Evolutionary conservation across 2,329 filamentous ascomycete genomes (phyloP).

Genomic region (Fusarium nurragi): DNA sequence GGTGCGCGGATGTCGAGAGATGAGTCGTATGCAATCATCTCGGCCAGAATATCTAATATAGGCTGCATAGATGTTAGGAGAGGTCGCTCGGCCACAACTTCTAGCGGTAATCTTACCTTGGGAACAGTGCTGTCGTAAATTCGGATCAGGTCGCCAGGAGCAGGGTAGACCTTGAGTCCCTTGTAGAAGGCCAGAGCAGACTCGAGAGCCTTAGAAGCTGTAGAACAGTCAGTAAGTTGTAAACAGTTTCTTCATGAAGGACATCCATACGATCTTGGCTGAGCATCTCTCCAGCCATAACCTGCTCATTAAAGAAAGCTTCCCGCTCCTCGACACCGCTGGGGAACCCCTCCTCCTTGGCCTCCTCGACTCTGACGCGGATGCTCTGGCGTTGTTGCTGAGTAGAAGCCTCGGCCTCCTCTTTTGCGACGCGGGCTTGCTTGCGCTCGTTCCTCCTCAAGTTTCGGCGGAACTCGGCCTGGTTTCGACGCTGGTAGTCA

Average conservation of each 20-base stretch:
- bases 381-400: conserved; percentile 77
- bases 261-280: conserved; percentile 77
- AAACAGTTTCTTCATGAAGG: background rate
- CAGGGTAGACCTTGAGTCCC: conserved; percentile 97
- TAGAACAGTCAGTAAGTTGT: conserved; percentile 28
- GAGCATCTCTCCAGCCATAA: conserved; percentile 86
- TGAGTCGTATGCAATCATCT: conserved; percentile 96
- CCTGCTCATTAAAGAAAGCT: conserved; percentile 95
- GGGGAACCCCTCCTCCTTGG: conserved; percentile 92
- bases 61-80: conserved; percentile 63
- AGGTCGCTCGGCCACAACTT: background rate
- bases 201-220: conserved; percentile 76
- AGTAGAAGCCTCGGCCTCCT: conserved; percentile 72
- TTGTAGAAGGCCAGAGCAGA: conserved; percentile 97
- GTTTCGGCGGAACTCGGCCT: conserved; percentile 72
- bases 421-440: conserved; percentile 76
- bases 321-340: conserved; percentile 91
- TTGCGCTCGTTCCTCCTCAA: conserved; percentile 80
- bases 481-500: conserved; percentile 71
- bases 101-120: conserved; percentile 68
- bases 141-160: conserved; percentile 88
- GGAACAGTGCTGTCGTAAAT: conserved; percentile 99
- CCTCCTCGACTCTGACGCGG: conserved; percentile 78
- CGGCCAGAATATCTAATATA: conserved; percentile 92
- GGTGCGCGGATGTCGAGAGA: conserved; percentile 68